Evolutionary conservation across 345 rosid species (phyloP).

Genomic region (Barbarea vulgaris): DNA sequence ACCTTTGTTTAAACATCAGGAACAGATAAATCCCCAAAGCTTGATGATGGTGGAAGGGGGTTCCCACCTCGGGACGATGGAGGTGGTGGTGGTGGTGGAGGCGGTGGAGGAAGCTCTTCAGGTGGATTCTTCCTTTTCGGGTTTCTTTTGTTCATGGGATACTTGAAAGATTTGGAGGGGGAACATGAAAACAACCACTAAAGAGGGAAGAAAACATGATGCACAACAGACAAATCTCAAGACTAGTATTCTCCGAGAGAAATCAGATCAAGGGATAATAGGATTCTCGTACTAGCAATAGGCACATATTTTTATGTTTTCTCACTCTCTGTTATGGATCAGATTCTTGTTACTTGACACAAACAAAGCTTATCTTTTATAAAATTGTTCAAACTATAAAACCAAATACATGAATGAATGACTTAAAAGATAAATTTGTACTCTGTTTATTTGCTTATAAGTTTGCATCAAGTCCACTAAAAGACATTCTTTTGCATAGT

Average conservation of each 20-base stretch:
- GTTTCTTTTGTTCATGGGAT: constrained; percentile 77
- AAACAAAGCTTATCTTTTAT: constrained; percentile 12
- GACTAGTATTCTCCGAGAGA: constrained; percentile 4
- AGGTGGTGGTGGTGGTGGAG: constrained; percentile 85
- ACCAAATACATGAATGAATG: constrained; percentile 4
- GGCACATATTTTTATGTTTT: constrained; percentile 11
- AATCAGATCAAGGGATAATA: neutral
- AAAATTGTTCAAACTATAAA: neutral
- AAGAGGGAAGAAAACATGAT: neutral
- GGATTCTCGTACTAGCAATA: constrained; percentile 2
- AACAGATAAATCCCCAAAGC: constrained; percentile 58
- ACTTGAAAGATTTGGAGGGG: constrained; percentile 75
- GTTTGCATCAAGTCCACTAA: neutral
- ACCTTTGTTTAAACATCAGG: constrained; percentile 39
- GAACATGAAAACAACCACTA: constrained; percentile 49
- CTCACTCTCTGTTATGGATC: constrained; percentile 6
- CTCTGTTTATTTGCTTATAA: neutral
- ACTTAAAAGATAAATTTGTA: too few relatives aligned
- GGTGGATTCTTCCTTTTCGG: constrained; percentile 93
- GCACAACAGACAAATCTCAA: constrained; percentile 11
- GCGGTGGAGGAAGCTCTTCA: constrained; percentile 78
- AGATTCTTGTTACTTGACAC: constrained; percentile 4
- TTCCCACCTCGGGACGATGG: constrained; percentile 74
- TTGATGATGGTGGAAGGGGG: constrained; percentile 83
- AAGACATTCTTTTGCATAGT: neutral